phyloP scores from a whole-genome alignment of 306 rosid species.

The Cicer judaicum region DNA sequence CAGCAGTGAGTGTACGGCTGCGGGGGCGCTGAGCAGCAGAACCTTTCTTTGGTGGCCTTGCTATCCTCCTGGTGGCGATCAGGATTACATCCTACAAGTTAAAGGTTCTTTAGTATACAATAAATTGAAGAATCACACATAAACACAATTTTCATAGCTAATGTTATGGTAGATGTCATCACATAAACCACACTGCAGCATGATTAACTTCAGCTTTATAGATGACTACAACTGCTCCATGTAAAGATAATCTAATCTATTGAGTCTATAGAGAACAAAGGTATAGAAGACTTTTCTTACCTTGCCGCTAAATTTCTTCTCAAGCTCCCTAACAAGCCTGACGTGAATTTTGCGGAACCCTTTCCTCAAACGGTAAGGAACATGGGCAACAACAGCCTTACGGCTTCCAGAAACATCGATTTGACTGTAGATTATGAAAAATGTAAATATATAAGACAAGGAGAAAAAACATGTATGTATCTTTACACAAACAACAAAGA shows the following conservation, averaged over 20 bases:
- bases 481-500: neutral
- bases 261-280: neutral
- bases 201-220: neutral
- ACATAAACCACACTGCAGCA: neutral
- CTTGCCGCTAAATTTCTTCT: slow-evolving; percentile 92
- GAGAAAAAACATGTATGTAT: neutral
- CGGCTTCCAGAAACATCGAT: slow-evolving; percentile 76
- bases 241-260: neutral
- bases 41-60: slow-evolving; percentile 92
- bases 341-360: slow-evolving; percentile 78
- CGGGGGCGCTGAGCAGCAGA: slow-evolving; percentile 89
- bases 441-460: neutral
- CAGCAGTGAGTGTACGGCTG: slow-evolving; percentile 84
- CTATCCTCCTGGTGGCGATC: slow-evolving; percentile 78
- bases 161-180: neutral
- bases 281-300: slow-evolving; percentile 39
- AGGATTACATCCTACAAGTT: slow-evolving; percentile 68
- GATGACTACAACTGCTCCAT: neutral
- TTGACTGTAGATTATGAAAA: slow-evolving; percentile 56
- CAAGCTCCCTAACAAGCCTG: slow-evolving; percentile 90
- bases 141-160: neutral
- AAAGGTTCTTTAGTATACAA: neutral
- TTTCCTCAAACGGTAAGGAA: slow-evolving; percentile 82
- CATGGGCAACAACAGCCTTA: slow-evolving; percentile 80
- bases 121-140: neutral